These are phyloP conservation scores for Globisporangium nunn DNA, from an alignment of 352 stramenopile genomes.

Conservation along the genomic window DNA sequence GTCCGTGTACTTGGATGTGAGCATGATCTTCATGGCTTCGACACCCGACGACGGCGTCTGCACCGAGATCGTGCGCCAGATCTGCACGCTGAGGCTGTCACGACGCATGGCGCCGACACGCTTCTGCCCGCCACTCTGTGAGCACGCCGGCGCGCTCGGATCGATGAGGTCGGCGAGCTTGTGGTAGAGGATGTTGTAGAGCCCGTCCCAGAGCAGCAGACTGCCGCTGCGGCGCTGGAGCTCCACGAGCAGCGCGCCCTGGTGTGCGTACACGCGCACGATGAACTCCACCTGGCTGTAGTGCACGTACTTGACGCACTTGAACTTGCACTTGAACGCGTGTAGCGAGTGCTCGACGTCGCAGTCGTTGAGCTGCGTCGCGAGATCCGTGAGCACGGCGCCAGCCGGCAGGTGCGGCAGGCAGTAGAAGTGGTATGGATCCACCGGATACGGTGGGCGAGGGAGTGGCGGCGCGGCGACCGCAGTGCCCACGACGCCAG, in stretches of 20 bases:
- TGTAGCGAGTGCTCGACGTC: conserved; percentile 67
- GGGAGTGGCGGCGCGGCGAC: conserved; percentile 52
- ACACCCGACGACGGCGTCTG: conserved; percentile 59
- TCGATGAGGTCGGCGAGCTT: conserved; percentile 46
- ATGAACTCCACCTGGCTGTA: conserved; percentile 83
- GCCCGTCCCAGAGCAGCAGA: conserved; percentile 68
- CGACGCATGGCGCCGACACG: conserved; percentile 27
- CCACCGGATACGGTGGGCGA: conserved; percentile 61
- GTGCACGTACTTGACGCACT: conserved; percentile 81
- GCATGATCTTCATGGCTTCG: conserved; percentile 83
- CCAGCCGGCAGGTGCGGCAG: conserved; percentile 21
- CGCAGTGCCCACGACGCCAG: conserved; percentile 10
- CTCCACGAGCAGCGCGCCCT: conserved; percentile 50
- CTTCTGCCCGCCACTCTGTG: conserved; percentile 72
- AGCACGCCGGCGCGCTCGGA: conserved; percentile 31
- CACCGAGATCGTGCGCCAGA: conserved; percentile 52
- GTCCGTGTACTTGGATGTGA: conserved; percentile 65
- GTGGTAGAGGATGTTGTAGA: conserved; percentile 74
- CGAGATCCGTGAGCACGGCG: conserved; percentile 36
- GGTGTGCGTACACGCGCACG: conserved; percentile 47
- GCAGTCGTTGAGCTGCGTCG: conserved; percentile 37
- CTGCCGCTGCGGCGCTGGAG: conserved; percentile 72
- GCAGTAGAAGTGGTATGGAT: conserved; percentile 81
- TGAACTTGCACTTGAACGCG: conserved; percentile 80
- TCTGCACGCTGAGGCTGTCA: conserved; percentile 45